Percentiles rank a stretch among this genome's conserved stretches.
Evolutionary conservation across 2,329 filamentous ascomycete species (phyloP).

Genomic region (Trichoderma sp.): DNA sequence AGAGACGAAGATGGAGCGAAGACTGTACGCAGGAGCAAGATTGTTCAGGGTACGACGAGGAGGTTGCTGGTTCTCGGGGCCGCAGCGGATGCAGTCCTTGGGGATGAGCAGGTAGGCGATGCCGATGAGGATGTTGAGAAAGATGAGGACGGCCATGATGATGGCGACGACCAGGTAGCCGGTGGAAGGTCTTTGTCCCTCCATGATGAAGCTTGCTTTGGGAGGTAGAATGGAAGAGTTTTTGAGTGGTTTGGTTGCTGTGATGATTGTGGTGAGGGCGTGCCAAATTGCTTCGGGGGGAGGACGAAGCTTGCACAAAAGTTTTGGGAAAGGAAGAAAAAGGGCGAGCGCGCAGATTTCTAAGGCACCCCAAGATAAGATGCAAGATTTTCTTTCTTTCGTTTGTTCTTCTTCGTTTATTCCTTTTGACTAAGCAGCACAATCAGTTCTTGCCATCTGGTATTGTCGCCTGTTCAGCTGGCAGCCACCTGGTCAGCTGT

Average conservation of each 20-base stretch:
- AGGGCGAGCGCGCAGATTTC: neutral
- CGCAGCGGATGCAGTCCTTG: neutral
- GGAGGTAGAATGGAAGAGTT: neutral
- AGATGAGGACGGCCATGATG: constrained; percentile 10
- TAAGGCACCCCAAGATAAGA: neutral
- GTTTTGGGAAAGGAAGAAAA: neutral
- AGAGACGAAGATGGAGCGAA: constrained; percentile 1
- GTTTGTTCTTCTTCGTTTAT: neutral
- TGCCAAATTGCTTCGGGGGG: neutral
- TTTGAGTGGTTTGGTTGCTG: neutral
- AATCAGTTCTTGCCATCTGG: neutral
- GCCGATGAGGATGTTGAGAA: constrained; percentile 19
- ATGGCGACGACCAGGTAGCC: constrained; percentile 18
- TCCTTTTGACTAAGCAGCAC: neutral
- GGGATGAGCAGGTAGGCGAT: neutral
- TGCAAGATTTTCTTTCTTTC: neutral
- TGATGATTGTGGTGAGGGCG: neutral
- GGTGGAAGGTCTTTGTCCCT: neutral
- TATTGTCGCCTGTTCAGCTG: neutral
- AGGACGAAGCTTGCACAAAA: neutral
- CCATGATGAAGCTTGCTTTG: neutral
- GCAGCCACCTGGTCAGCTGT: neutral
- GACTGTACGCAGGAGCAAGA: neutral
- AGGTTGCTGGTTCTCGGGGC: neutral
- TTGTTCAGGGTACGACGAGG: neutral